phyloP scores from a whole-genome alignment of 495 filamentous ascomycete genomes.

The Astrothelium subdiscretum region DNA sequence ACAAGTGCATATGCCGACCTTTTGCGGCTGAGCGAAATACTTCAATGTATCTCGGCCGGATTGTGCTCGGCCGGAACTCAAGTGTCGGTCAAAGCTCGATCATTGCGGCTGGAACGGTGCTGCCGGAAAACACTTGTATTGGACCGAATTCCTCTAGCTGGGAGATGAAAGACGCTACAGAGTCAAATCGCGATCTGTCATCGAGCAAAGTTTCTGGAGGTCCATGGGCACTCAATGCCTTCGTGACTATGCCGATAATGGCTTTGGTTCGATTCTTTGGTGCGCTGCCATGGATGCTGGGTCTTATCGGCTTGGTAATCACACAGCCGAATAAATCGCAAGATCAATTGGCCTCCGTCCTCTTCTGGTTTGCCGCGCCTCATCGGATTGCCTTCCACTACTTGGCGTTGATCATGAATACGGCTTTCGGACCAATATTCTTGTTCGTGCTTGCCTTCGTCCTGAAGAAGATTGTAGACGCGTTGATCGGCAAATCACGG shows the following conservation, averaged over 20 bases:
- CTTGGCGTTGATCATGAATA: slow-evolving; percentile 24
- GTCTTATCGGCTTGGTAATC: slow-evolving; percentile 29
- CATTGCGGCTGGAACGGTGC: slow-evolving; percentile 30
- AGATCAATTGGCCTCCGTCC: slow-evolving; percentile 22
- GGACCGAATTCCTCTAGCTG: slow-evolving; percentile 38
- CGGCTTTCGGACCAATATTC: slow-evolving; percentile 28
- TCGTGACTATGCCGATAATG: slow-evolving; percentile 24
- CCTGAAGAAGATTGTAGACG: slow-evolving; percentile 21
- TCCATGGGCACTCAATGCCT: slow-evolving; percentile 24
- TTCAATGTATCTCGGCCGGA: slow-evolving; percentile 35
- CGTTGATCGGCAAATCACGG: slow-evolving; percentile 22
- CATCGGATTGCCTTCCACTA: slow-evolving; percentile 32
- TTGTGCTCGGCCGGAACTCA: slow-evolving; percentile 29
- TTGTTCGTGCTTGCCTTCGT: slow-evolving; percentile 25
- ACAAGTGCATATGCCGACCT: slow-evolving; percentile 29
- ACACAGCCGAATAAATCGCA: slow-evolving; percentile 9
- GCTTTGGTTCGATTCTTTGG: slow-evolving; percentile 21
- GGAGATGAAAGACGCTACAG: slow-evolving; percentile 31
- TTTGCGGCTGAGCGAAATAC: slow-evolving; percentile 38
- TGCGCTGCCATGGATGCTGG: slow-evolving; percentile 31
- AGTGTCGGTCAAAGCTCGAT: slow-evolving; percentile 29
- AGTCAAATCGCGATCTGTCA: slow-evolving; percentile 28
- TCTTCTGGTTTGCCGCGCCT: slow-evolving; percentile 31
- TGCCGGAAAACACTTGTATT: slow-evolving; percentile 33
- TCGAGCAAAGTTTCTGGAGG: slow-evolving; percentile 24